Evolutionary conservation across 2,329 filamentous ascomycete genomes (phyloP), one percentile per base, ranked within the genome.

Genomic region (Ophiostoma pallidulum): DNA sequence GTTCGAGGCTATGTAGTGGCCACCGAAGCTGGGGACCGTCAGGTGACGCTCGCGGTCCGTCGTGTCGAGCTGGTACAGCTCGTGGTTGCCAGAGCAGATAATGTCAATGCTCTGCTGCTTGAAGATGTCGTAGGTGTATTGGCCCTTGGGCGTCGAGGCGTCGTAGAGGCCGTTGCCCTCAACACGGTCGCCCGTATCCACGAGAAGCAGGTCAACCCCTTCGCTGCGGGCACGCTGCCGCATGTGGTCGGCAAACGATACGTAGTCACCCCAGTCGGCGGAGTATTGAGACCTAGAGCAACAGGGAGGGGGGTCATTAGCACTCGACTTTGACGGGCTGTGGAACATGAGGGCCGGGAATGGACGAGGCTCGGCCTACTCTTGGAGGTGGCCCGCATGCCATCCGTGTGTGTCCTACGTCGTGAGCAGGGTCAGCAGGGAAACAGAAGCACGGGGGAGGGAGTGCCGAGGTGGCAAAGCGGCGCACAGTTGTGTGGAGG

Each of bases 211-310:
- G 62, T 98, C 92, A 24, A 78, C 78, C 38, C 88, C 89, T 45
- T 82, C 74, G 1, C 80, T 76, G 59, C 96, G 86, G 47, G 89
- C 88, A 60, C 78, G 82, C 55, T 80, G 75, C 48, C 79, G 84
- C 73, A 98, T 79, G 61, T 91, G 88, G 31, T 83, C 73, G 29
- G 89, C 80, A 61, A 98, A 96, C 7, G 91, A 96, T 58, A 97
- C 77, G 65, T 97, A 98, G 67, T 98, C 92, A 50, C 92, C 92
- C 89, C 92, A 97, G 65, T 98, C 92, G 40, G 88, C 91, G 7
- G 87, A 90, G 66, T 94, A 98, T 51, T 92, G 91, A 3, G 88
- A 75, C 68, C 84, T 88, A 39, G 2, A 13, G 14, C 8, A 24
- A 35, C 24, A 40, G 26, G 13, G 12, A n/a, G 24, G 28, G 24